Conservation (phyloP, 2,329 filamentous ascomycete genomes). For the Penicillium sp. region DNA sequence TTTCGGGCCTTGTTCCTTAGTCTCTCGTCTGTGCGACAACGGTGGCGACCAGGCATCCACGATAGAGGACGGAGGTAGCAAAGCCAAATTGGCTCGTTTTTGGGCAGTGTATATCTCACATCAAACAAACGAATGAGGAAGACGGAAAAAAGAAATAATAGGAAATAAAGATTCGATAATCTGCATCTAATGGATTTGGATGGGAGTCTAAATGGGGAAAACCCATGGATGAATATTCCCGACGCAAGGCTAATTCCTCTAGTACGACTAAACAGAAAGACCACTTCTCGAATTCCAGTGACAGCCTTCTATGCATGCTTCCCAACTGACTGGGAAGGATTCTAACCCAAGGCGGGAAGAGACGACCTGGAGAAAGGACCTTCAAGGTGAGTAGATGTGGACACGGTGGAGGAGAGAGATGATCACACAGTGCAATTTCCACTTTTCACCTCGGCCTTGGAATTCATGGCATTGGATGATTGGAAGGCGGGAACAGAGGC, state of each 20-base stretch:
- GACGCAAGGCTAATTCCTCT: conserved; percentile 3
- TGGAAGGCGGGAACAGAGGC: not conserved
- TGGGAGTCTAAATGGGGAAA: not conserved
- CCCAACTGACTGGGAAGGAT: conserved; percentile 1
- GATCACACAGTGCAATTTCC: not conserved
- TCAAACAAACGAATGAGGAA: too few relatives aligned
- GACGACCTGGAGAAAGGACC: not conserved
- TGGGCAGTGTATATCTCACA: too few relatives aligned
- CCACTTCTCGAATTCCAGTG: conserved; percentile 19
- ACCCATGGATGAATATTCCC: not conserved
- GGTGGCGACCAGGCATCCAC: conserved; percentile 15
- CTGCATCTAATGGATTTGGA: too few relatives aligned
- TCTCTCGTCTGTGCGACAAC: conserved; percentile 27
- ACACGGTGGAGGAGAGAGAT: not conserved
- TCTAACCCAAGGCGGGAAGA: conserved; percentile 4
- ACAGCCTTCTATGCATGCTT: conserved; percentile 26
- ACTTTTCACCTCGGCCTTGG: conserved; percentile 4
- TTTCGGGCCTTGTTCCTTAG: conserved; percentile 8
- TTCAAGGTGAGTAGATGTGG: conserved; percentile 4
- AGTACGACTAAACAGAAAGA: too few relatives aligned
- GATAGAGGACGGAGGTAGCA: conserved; percentile 11
- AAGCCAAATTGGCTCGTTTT: conserved; percentile 6
- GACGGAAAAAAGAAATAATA: too few relatives aligned
- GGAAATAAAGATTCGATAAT: too few relatives aligned
- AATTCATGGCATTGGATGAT: not conserved